Evolutionary conservation across 768 basidiomycete genomes (phyloP).

Genomic region (Suillus weaverae): DNA sequence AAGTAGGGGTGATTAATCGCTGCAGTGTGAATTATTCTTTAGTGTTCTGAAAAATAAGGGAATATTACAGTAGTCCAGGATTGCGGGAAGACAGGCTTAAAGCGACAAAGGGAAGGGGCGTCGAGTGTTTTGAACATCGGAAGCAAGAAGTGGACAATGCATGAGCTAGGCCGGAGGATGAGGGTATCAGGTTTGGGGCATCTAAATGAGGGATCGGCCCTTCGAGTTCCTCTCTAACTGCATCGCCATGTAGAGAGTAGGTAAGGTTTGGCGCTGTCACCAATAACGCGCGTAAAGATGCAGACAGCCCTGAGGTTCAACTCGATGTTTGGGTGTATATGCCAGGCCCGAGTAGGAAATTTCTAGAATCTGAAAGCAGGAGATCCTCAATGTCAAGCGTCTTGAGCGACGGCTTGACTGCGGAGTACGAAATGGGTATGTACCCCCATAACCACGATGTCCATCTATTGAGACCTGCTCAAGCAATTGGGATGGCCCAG

Average conservation of each 20-base stretch:
- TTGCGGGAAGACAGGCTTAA: slow-evolving; percentile 31
- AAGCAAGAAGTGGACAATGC: slow-evolving; percentile 32
- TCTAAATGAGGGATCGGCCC: slow-evolving; percentile 12
- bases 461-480: not conserved
- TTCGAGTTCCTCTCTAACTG: slow-evolving; percentile 14
- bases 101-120: slow-evolving; percentile 27
- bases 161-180: slow-evolving; percentile 28
- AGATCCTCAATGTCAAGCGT: slow-evolving; percentile 6
- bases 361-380: slow-evolving; percentile 19
- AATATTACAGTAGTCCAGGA: slow-evolving; percentile 28
- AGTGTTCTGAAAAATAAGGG: slow-evolving; percentile 10
- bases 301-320: slow-evolving; percentile 21
- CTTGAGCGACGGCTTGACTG: not conserved
- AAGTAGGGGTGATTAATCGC: not conserved
- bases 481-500: not conserved
- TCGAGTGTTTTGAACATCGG: slow-evolving; percentile 28
- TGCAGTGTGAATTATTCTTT: not conserved
- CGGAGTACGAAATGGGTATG: not conserved
- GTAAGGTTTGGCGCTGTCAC: not conserved
- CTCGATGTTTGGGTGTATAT: slow-evolving; percentile 16
- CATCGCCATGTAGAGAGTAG: slow-evolving; percentile 24
- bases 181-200: slow-evolving; percentile 24
- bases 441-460: not conserved
- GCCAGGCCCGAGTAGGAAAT: slow-evolving; percentile 9
- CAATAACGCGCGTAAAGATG: not conserved